Evolutionary conservation across 495 filamentous ascomycete genomes (phyloP).

Genomic region (Aspergillus funiculosus): DNA sequence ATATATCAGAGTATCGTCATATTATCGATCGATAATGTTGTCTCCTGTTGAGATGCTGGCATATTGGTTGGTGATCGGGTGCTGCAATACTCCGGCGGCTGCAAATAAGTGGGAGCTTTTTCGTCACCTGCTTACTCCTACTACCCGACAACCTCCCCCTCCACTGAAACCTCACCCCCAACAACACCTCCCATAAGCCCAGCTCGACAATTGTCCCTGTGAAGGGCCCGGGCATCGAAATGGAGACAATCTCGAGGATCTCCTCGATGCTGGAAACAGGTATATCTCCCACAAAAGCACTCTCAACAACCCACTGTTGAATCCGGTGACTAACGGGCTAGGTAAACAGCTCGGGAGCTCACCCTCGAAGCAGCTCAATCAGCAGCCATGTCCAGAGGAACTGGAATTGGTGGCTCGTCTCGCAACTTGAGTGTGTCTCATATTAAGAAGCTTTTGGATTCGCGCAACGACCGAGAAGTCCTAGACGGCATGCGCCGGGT

Average conservation of each 20-base stretch:
- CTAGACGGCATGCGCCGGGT: slow-evolving; percentile 86
- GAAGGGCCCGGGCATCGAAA: slow-evolving; percentile 33
- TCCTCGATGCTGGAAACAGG: slow-evolving; percentile 90
- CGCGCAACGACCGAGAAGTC: slow-evolving; percentile 86
- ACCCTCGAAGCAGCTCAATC: slow-evolving; percentile 93
- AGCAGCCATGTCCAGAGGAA: slow-evolving; percentile 47
- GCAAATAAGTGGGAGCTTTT: slow-evolving; percentile 3
- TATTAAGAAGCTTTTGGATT: slow-evolving; percentile 91
- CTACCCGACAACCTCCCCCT: background rate
- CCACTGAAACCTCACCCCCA: slow-evolving; percentile 6
- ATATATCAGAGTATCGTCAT: background rate
- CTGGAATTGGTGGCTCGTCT: slow-evolving; percentile 38
- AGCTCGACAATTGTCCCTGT: slow-evolving; percentile 8
- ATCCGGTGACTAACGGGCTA: slow-evolving; percentile 17
- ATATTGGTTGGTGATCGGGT: background rate
- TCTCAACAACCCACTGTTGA: background rate
- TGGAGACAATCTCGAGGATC: slow-evolving; percentile 97
- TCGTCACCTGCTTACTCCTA: slow-evolving; percentile 15
- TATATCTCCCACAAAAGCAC: slow-evolving; percentile 30
- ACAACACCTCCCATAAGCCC: slow-evolving; percentile 18
- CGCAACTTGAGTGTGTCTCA: slow-evolving; percentile 51
- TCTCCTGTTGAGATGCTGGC: background rate
- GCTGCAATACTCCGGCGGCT: slow-evolving; percentile 2
- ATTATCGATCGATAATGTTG: too few relatives aligned
- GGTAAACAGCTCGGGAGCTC: slow-evolving; percentile 74